phyloP scores from a whole-genome alignment of 768 basidiomycete genomes.

The Suillus tomentosus region DNA sequence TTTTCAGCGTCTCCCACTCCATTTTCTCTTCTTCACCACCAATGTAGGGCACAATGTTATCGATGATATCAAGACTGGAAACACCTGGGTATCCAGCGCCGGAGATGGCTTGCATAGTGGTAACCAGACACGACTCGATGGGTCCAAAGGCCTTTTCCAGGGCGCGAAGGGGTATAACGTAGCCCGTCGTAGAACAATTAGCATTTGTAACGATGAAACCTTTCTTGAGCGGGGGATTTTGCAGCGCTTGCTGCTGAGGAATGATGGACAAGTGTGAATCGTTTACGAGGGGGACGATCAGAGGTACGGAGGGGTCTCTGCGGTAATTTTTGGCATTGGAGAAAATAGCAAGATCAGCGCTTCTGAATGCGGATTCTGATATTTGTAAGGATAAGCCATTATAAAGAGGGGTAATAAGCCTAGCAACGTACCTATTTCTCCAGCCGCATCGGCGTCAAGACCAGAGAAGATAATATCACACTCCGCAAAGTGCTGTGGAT shows the following conservation, averaged over 20 bases:
- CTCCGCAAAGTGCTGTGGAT: conserved; percentile 71
- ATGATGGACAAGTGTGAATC: conserved; percentile 82
- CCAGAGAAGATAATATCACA: conserved; percentile 93
- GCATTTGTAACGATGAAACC: conserved; percentile 99
- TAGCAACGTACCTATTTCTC: conserved; percentile 75
- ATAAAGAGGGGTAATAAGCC: background rate
- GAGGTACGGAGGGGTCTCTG: conserved; percentile 88
- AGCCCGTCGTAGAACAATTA: conserved; percentile 95
- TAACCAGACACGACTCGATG: conserved; percentile 88
- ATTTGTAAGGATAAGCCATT: conserved; percentile 11
- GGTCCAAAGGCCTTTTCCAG: conserved; percentile 92
- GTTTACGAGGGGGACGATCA: conserved; percentile 97
- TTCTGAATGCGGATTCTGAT: conserved; percentile 82
- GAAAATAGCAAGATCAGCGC: conserved; percentile 89
- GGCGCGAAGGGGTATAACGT: conserved; percentile 88
- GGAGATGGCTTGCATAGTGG: conserved; percentile 97
- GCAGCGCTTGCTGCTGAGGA: conserved; percentile 73
- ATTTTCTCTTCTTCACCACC: conserved; percentile 96
- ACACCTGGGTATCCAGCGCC: conserved; percentile 98
- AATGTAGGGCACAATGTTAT: conserved; percentile 96
- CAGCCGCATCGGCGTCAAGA: conserved; percentile 93
- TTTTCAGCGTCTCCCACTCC: conserved; percentile 98
- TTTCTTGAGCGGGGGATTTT: conserved; percentile 65
- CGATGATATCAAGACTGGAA: conserved; percentile 84
- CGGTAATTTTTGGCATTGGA: conserved; percentile 98